Base-by-base conservation (phyloP, 495 filamentous ascomycete genomes). In the Bacidia rubella region DNA sequence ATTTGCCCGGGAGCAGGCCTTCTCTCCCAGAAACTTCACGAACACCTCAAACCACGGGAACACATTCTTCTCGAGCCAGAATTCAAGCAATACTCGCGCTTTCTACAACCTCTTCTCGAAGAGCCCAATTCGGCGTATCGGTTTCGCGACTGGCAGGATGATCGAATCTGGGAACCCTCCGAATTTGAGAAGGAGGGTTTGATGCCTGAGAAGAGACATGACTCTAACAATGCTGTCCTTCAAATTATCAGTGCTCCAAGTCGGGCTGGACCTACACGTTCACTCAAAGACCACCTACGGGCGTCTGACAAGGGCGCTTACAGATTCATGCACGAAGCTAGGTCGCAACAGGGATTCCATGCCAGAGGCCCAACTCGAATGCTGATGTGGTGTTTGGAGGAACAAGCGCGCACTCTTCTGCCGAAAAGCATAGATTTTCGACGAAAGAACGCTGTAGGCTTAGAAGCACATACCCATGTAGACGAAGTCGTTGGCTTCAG, bases 1-100 rank as follows among this genome's bases (percentile, higher is more conserved):
- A 68, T 95, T 38, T 84, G 86, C 68, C 90, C 90, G 1, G 86
- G 86, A 22, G 58, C 63, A 20, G 86, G 87, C 12, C 27, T 90
- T 7, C 86, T 79, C 72, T 95, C 90, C 9, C 68, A 71, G 3
- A 85, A 82, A 58, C 60, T 96, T 3, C 80, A 93, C 60, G 74
- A 87, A 1, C 68, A 72, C 35, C 68, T 97, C 27, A 65, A 83
- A 57, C 90, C 90, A 17, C 78, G 83, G 44, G 79, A 74, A 0
- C 90, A 97, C 71, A 66, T 95, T 26, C 68, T 97, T 47, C 63
- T 95, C 53, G 87, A 94, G 55, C 80, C 80, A 1, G 71, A 80
- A 43, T 53, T 67, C 1, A 52, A 65, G 0, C 24, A 65, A 7
- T 86, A 83, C 63, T 52, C 68, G 9, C 70, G 74, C 0, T 73